These are phyloP conservation scores for Trifolium dubium DNA, from an alignment of 306 rosid genomes.

Conservation along the genomic window DNA sequence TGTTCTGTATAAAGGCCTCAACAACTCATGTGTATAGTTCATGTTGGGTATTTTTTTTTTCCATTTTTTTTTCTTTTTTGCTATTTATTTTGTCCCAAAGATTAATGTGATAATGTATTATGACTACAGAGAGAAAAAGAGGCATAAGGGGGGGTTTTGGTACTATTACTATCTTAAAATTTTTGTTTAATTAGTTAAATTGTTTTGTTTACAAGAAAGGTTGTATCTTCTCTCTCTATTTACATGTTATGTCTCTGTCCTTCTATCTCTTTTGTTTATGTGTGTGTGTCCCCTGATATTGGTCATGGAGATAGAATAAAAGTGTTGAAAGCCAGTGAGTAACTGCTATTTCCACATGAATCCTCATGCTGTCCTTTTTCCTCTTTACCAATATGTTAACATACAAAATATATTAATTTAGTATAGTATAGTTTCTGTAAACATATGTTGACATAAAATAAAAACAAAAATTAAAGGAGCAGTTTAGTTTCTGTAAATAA, in stretches of 20 bases:
- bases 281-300: constrained; percentile 32
- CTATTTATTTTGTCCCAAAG: constrained; percentile 44
- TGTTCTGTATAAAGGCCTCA: constrained; percentile 42
- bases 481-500: no score
- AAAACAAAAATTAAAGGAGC: neutral
- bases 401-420: constrained; percentile 2
- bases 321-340: constrained; percentile 57
- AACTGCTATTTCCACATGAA: constrained; percentile 79
- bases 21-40: constrained; percentile 61
- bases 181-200: constrained; percentile 53
- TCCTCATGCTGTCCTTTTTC: constrained; percentile 59
- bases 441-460: neutral
- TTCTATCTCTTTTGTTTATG: constrained; percentile 10
- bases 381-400: constrained; percentile 34
- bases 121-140: constrained; percentile 41
- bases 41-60: constrained; percentile 50
- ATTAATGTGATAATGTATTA: constrained; percentile 53
- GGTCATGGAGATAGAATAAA: constrained; percentile 56
- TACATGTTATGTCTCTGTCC: constrained; percentile 15
- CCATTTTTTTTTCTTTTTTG: constrained; percentile 34
- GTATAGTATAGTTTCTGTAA: no score
- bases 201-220: constrained; percentile 64
- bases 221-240: constrained; percentile 31
- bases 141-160: constrained; percentile 37
- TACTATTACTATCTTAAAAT: constrained; percentile 43